Percentiles rank a stretch among this genome's conserved stretches.
phyloP scores from a whole-genome alignment of 108 stramenopile genomes.

The Cyclotella sp. region DNA sequence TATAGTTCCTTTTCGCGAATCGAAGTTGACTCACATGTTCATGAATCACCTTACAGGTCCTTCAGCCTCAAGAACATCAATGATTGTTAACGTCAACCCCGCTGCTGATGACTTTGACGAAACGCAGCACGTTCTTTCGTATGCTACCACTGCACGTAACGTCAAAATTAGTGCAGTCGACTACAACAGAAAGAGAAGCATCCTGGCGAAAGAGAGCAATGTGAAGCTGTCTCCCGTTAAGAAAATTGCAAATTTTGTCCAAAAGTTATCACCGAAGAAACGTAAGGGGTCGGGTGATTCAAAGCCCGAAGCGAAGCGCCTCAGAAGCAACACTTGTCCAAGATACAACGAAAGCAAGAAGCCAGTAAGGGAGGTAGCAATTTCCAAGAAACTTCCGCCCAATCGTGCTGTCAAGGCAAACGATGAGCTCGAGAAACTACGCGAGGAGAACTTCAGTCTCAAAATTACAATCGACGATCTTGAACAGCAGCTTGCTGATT shows the following conservation, averaged over 20 bases:
- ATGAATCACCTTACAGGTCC: constrained; percentile 89
- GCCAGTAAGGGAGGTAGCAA: neutral
- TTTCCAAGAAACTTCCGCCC: neutral
- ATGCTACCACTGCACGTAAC: constrained; percentile 79
- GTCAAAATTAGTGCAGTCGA: constrained; percentile 71
- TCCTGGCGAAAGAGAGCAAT: constrained; percentile 56
- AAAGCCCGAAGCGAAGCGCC: constrained; percentile 34
- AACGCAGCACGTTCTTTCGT: constrained; percentile 90
- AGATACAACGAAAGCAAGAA: constrained; percentile 9
- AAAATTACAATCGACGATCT: constrained; percentile 50
- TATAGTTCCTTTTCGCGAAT: constrained; percentile 95
- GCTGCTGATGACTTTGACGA: constrained; percentile 89
- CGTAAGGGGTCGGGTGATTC: constrained; percentile 40
- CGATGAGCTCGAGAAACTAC: constrained; percentile 46
- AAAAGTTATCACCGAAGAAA: constrained; percentile 56
- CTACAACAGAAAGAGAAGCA: constrained; percentile 57
- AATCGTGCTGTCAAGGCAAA: constrained; percentile 9
- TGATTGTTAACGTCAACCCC: constrained; percentile 96
- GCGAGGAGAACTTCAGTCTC: constrained; percentile 44
- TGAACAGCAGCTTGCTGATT: constrained; percentile 53
- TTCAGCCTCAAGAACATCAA: constrained; percentile 75
- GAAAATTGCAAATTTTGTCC: constrained; percentile 42
- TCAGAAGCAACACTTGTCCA: constrained; percentile 29
- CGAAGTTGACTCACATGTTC: constrained; percentile 97
- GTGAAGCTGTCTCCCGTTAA: constrained; percentile 32